Conservation (phyloP, 345 rosid species). For the Populus davidiana region DNA sequence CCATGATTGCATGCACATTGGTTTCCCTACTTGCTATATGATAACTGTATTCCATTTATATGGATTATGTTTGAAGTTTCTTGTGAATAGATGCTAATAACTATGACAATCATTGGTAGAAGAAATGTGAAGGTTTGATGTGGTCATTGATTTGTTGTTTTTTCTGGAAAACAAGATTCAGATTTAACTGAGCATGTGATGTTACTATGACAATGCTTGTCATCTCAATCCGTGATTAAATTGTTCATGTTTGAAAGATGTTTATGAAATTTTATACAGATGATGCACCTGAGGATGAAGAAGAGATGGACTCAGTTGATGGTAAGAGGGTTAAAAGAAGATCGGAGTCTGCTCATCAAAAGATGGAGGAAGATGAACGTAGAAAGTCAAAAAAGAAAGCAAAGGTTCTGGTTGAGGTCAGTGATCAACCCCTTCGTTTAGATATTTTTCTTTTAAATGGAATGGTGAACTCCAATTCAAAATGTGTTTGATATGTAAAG, state of each 20-base stretch:
- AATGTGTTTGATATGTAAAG: not conserved
- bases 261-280: not conserved
- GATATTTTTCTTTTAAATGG: not conserved
- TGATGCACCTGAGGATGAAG: slow-evolving; percentile 33
- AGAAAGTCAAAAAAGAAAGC: slow-evolving; percentile 64
- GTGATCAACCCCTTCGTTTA: not conserved
- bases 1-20: not conserved
- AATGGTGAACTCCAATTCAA: not conserved
- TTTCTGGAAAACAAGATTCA: not conserved
- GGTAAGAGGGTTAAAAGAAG: slow-evolving; percentile 39
- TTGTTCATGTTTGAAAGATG: not conserved
- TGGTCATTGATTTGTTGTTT: not conserved
- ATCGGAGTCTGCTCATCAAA: slow-evolving; percentile 30
- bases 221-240: not conserved
- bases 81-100: not conserved
- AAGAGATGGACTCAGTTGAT: slow-evolving; percentile 35
- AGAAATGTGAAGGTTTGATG: not conserved
- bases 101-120: not conserved
- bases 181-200: not conserved
- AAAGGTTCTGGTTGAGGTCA: slow-evolving; percentile 79
- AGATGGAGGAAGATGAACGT: slow-evolving; percentile 41
- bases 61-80: not conserved
- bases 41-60: not conserved
- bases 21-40: not conserved
- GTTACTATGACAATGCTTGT: not conserved